Conservation (phyloP, 768 basidiomycete species). For the Pleurotus citrinopileatus region DNA sequence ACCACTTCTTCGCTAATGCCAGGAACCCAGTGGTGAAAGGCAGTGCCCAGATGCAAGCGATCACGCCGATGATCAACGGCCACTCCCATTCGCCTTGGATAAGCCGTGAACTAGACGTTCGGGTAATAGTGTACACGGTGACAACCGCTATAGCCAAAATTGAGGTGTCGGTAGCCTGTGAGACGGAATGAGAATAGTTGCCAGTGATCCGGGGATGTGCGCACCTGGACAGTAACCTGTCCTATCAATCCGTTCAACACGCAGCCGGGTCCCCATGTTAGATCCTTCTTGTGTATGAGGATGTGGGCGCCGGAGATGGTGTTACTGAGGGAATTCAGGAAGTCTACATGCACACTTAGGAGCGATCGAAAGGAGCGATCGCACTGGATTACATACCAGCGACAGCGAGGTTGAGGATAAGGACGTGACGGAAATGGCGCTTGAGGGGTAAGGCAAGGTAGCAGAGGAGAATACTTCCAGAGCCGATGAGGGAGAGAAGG, state of each 20-base stretch:
- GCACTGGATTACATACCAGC: too few species aligned
- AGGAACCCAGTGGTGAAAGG: conserved; percentile 7
- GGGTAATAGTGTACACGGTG: conserved; percentile 16
- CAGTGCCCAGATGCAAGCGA: not conserved
- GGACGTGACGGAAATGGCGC: conserved; percentile 14
- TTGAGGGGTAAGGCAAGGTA: conserved; percentile 12
- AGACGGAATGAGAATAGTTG: too few species aligned
- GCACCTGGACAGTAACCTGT: conserved; percentile 6
- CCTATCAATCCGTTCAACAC: conserved; percentile 4
- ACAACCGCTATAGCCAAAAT: conserved; percentile 15
- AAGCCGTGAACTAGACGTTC: conserved; percentile 5
- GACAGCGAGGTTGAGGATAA: conserved; percentile 15
- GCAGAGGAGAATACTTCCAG: conserved; percentile 15
- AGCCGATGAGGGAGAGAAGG: conserved; percentile 12
- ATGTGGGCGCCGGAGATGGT: conserved; percentile 13
- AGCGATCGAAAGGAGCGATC: too few species aligned
- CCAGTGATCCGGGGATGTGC: too few species aligned
- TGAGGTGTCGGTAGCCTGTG: conserved; percentile 14
- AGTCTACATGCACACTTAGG: too few species aligned
- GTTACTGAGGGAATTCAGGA: conserved; percentile 11
- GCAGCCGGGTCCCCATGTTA: conserved; percentile 1
- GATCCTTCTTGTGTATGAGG: not conserved
- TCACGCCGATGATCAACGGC: not conserved
- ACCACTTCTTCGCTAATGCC: conserved; percentile 13
- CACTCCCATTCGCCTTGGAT: conserved; percentile 10